Evolutionary conservation across 306 rosid genomes (phyloP).

Genomic region (Vigna trinervia): DNA sequence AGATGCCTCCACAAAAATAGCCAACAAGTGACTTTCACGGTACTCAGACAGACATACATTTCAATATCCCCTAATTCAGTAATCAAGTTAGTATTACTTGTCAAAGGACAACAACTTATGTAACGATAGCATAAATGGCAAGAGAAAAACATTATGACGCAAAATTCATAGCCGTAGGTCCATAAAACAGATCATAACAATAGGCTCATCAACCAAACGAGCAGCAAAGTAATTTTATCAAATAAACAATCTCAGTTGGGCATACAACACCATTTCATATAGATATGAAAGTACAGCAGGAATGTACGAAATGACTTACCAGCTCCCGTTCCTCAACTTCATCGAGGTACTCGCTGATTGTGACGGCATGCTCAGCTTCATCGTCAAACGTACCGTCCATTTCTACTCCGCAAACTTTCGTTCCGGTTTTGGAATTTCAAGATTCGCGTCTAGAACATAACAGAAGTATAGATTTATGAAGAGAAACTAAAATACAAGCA

Average conservation of each 20-base stretch:
- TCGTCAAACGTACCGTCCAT: conserved; percentile 77
- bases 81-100: conserved; percentile 17
- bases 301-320: conserved; percentile 52
- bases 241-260: neutral
- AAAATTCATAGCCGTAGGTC: neutral
- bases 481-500: neutral
- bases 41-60: neutral
- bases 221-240: neutral
- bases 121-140: neutral
- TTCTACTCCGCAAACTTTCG: conserved; percentile 4
- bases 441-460: conserved; percentile 40
- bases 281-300: neutral
- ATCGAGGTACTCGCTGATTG: conserved; percentile 81
- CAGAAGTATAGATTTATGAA: neutral
- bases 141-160: conserved; percentile 7
- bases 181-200: neutral
- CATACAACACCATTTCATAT: neutral
- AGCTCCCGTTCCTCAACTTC: conserved; percentile 90
- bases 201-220: conserved; percentile 13
- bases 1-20: neutral
- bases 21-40: neutral
- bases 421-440: conserved; percentile 28
- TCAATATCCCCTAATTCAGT: conserved; percentile 4
- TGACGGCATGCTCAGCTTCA: conserved; percentile 70
- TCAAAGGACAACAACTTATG: neutral